phyloP scores from a whole-genome alignment of 768 basidiomycete species.

The Dacryopinax primogenitus region DNA sequence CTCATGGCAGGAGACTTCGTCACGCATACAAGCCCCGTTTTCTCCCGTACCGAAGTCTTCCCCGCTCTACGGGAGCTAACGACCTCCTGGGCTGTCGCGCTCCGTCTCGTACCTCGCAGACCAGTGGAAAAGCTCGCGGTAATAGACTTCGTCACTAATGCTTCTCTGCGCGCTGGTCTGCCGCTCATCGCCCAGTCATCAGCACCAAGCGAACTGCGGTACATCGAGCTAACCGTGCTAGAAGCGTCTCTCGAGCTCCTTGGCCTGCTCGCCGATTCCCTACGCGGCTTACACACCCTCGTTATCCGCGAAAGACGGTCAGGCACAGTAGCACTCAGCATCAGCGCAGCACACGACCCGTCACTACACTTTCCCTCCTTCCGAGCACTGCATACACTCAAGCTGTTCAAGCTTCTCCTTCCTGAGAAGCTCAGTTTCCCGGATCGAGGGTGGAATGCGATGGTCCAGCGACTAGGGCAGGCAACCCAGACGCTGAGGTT shows the following conservation, averaged over 20 bases:
- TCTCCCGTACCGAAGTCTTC: neutral
- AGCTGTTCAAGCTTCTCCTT: constrained; percentile 7
- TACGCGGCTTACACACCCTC: neutral
- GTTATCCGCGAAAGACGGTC: neutral
- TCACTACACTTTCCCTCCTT: neutral
- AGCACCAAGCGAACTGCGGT: neutral
- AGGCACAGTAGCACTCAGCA: neutral
- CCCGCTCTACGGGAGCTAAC: neutral
- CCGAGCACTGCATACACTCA: neutral
- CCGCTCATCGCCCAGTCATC: neutral
- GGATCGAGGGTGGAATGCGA: neutral
- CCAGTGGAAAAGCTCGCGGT: constrained; percentile 2
- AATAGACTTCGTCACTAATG: constrained; percentile 4
- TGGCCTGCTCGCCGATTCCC: neutral
- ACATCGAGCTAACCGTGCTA: neutral
- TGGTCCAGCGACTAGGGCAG: neutral
- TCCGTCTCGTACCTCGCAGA: neutral
- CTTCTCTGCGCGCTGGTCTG: neutral
- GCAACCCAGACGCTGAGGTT: neutral
- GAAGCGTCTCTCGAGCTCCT: neutral
- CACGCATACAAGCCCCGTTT: neutral
- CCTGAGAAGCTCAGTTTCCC: constrained; percentile 1
- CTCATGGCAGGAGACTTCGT: neutral
- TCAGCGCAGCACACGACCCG: neutral
- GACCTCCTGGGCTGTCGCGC: constrained; percentile 2